Evolutionary conservation across 2,329 filamentous ascomycete genomes (phyloP), one percentile per base, ranked within the genome.

Genomic region (Aspergillus sp.): DNA sequence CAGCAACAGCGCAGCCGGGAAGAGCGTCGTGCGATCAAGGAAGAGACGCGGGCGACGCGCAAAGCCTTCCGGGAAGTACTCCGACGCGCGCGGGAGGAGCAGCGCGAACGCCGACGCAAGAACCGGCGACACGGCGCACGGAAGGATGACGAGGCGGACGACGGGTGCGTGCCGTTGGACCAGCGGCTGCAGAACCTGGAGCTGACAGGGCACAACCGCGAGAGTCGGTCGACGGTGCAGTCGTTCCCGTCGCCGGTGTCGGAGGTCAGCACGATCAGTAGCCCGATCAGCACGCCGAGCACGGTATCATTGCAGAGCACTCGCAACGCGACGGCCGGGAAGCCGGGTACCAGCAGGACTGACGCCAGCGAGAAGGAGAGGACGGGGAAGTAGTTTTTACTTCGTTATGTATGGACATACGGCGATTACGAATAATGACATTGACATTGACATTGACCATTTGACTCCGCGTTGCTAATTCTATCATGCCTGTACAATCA

Each of bases 31-130:
- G 65, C 67, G 1, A 58, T 72, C 49, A 74, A 72, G 50, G 65
- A 68, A 41, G 71, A 75, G 54, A 61, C 71, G 48, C 62, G 64
- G n/a, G 64, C 65, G 1, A 68, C 71, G 5, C 68, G 64, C 41
- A 66, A 72, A 45, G 70, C 70, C 3, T 74, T 75, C 53, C 59
- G 64, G 9, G 67, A 70, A 7, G 59, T 72, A 5, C 54, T 70
- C 14, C 63, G 64, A 3, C 66, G 70, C 4, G 70, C 71, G 1
- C 61, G 70, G n/a, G 64, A 70, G 6, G 71, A 72, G 52, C 64
- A 70, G 45, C 65, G 64, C 3, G 68, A 69, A 16, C 51, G 62
- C n/a, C 56, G 60, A 29, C 59, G 62, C 19, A 52, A 54, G 31
- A 63, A 59, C 25, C 57, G 62, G 10, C 62, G 65, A 16, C 61